A percentile compares a stretch with the other conserved stretches of the same genome.
phyloP scores from a whole-genome alignment of 352 stramenopile genomes.

The Globisporangium emineosum region DNA sequence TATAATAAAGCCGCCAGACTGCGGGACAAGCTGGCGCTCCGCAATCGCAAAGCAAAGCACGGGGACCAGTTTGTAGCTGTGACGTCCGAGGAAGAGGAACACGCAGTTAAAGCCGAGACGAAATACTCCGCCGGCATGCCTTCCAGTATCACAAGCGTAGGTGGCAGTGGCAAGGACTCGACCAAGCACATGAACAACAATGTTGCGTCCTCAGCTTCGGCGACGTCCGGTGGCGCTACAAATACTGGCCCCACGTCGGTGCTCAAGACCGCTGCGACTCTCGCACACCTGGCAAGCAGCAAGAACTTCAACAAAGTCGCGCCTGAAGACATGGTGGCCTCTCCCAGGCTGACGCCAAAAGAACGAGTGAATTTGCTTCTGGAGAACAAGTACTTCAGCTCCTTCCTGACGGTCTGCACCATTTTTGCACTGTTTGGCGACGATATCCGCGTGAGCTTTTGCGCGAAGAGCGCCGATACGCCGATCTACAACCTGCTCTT shows the following conservation, averaged over 20 bases:
- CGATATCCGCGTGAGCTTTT: constrained; percentile 74
- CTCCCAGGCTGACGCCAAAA: constrained; percentile 32
- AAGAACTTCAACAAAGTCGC: constrained; percentile 69
- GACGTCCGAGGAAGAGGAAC: constrained; percentile 26
- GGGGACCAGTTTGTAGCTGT: constrained; percentile 32
- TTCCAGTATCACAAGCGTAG: constrained; percentile 20
- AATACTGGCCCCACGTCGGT: constrained; percentile 25
- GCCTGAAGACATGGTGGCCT: constrained; percentile 42
- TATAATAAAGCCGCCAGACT: constrained; percentile 11
- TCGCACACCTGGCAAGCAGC: constrained; percentile 36
- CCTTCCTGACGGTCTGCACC: constrained; percentile 67
- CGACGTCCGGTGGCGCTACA: constrained; percentile 7
- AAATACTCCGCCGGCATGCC: constrained; percentile 30
- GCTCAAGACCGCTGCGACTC: constrained; percentile 31
- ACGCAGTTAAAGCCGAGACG: constrained; percentile 16
- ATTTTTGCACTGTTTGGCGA: constrained; percentile 88
- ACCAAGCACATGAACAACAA: constrained; percentile 12
- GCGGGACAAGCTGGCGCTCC: constrained; percentile 37
- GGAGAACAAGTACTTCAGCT: constrained; percentile 71
- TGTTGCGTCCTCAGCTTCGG: constrained; percentile 7
- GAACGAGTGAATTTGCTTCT: constrained; percentile 50
- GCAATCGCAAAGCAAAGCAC: constrained; percentile 37
- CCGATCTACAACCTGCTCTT: constrained; percentile 82
- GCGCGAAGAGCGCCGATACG: constrained; percentile 58
- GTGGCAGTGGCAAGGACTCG: constrained; percentile 7